Base-by-base conservation (phyloP, 768 basidiomycete species). In the Termitomyces sp. region DNA sequence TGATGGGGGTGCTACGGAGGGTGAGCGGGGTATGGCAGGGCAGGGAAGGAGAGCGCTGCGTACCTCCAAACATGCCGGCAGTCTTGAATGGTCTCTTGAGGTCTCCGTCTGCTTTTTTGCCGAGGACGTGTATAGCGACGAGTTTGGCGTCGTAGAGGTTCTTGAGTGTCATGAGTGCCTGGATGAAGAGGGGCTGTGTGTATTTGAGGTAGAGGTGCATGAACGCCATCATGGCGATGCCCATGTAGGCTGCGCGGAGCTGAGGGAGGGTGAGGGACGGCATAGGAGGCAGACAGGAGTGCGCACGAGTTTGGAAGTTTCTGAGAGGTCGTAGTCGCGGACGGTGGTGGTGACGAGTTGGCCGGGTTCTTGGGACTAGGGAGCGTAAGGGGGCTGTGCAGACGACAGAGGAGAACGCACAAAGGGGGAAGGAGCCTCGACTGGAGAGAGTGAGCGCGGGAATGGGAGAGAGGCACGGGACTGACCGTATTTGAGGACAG, bases 101-200 rank as follows among this genome's bases (percentile, higher is more conserved):
- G 66, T 95, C 92, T 13, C 94, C 95, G 26, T 87, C 87, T 1
- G 95, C 85, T 16, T 83, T 77, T 71, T 88, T 82, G 40, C 91
- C 91, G 26, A 93, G 75, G 56, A 98, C 48, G 77, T 96, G 88
- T 60, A 99, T 88, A 41, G 86, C 80, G 63, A 95, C 82, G 18
- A 83, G 82, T 70, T 93, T 93, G 58, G 90, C 87, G 68, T 98
- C 95, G 72, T 89, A 92, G 32, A 95, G 72, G 47, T 81, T 83
- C 79, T 99, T 98, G 68, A 97, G 58, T n/a, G 91, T 92, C 93
- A 96, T 97, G 65, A 99, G 82, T 13, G 84, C 84, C 72, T 98
- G 96, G 64, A 98, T 89, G 76, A 98, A 96, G 64, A 98, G 84
- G 7, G 96, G 96, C 70, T 96, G 95, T 7, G 94, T 95, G 82